Percentiles rank a stretch among this genome's conserved stretches.
phyloP scores from a whole-genome alignment of 2,329 filamentous ascomycete species.

The Xylariaceae sp. region DNA sequence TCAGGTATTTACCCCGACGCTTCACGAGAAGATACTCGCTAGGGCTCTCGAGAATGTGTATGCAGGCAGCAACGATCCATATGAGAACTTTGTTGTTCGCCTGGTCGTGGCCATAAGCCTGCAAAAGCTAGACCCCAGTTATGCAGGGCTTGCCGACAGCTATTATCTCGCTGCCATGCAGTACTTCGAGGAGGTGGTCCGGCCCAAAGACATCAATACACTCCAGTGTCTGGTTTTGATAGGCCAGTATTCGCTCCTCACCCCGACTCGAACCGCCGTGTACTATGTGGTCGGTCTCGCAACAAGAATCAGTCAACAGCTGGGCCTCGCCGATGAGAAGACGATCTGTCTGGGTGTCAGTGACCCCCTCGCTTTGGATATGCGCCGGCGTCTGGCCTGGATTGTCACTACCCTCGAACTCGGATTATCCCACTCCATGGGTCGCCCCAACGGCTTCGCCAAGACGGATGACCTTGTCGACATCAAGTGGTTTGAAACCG shows the following conservation, averaged over 20 bases:
- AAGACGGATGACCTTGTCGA: conserved; percentile 77
- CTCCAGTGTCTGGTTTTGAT: conserved; percentile 85
- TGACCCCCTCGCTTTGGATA: conserved; percentile 74
- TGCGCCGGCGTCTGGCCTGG: conserved; percentile 86
- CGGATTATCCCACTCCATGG: conserved; percentile 80
- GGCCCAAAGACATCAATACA: conserved; percentile 83
- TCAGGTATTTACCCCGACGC: conserved; percentile 78
- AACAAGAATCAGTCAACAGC: conserved; percentile 79
- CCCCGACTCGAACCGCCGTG: conserved; percentile 83
- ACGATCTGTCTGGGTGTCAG: conserved; percentile 65
- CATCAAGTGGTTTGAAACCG: conserved; percentile 75
- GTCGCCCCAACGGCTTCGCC: conserved; percentile 79
- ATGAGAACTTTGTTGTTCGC: conserved; percentile 80
- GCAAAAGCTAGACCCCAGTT: conserved; percentile 83
- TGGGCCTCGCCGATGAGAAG: conserved; percentile 82
- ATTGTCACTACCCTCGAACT: conserved; percentile 83
- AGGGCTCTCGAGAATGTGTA: conserved; percentile 78
- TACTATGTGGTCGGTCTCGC: conserved; percentile 92
- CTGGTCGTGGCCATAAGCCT: conserved; percentile 94
- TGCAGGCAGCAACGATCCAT: conserved; percentile 66
- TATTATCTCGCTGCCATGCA: conserved; percentile 89
- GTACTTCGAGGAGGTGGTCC: conserved; percentile 74
- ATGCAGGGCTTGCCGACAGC: conserved; percentile 89
- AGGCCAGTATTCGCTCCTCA: conserved; percentile 85
- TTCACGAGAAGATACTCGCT: conserved; percentile 78